A percentile compares a stretch with the other conserved stretches of the same genome.
Evolutionary conservation across 148 eudicot genomes (phyloP).

Genomic region (Rhododendron vialii): DNA sequence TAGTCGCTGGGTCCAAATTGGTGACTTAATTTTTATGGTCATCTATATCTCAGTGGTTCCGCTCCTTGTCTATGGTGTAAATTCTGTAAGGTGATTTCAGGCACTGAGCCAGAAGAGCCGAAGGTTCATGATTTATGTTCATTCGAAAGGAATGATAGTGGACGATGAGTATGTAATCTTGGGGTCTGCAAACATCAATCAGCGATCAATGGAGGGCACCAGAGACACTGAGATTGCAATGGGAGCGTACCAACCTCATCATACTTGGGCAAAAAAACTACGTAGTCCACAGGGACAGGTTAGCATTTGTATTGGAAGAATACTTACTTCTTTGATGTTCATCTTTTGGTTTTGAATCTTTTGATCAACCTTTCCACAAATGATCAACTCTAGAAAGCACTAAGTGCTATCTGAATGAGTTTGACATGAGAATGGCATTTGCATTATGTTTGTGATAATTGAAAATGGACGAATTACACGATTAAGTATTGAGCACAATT

Average conservation of each 20-base stretch:
- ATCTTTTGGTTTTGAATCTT: background rate
- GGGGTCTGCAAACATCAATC: constrained; percentile 96
- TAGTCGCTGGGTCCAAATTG: background rate
- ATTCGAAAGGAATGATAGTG: constrained; percentile 98
- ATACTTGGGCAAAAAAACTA: constrained; percentile 76
- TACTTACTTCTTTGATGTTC: background rate
- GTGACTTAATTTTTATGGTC: background rate
- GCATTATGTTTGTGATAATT: background rate
- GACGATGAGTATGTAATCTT: constrained; percentile 88
- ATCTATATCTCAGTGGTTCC: background rate
- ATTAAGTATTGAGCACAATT: background rate
- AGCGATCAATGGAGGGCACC: constrained; percentile 93
- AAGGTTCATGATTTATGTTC: constrained; percentile 97
- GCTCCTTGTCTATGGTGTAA: background rate
- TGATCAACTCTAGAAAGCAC: background rate
- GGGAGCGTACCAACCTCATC: constrained; percentile 94
- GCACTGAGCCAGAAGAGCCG: constrained; percentile 60
- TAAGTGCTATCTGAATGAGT: background rate
- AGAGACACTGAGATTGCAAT: constrained; percentile 98
- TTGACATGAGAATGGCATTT: background rate
- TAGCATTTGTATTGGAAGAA: constrained; percentile 2
- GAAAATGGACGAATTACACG: background rate
- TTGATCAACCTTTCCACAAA: background rate
- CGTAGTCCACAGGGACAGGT: constrained; percentile 83
- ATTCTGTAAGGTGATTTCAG: constrained; percentile 28